phyloP scores from a whole-genome alignment of 2,329 filamentous ascomycete genomes.

The Xylaria sp. region DNA sequence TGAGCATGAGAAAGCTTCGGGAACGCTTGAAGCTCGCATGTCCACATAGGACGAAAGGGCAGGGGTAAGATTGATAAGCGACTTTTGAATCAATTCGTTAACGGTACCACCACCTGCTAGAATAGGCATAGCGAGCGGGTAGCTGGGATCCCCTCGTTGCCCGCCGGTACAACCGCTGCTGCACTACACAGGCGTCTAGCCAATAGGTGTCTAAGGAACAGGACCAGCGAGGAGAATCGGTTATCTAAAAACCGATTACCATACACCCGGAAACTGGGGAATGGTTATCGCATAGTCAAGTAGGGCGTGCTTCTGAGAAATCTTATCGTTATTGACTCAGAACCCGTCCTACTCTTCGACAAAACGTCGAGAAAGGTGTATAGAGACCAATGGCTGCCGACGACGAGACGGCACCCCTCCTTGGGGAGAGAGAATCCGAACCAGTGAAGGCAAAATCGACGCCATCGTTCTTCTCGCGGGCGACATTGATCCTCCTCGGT shows the following conservation, averaged over 20 bases:
- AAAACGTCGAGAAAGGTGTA: neutral
- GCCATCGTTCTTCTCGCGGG: slow-evolving; percentile 29
- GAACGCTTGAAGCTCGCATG: neutral
- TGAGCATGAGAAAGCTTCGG: neutral
- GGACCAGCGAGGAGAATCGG: slow-evolving; percentile 1
- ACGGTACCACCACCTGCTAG: slow-evolving; percentile 22
- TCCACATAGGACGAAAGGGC: neutral
- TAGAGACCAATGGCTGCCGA: slow-evolving; percentile 31
- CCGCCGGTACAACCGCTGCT: neutral
- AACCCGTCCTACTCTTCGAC: neutral
- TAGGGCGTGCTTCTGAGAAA: neutral
- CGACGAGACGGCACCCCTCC: slow-evolving; percentile 42
- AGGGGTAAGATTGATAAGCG: slow-evolving; percentile 25
- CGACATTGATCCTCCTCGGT: slow-evolving; percentile 35
- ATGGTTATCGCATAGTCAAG: neutral
- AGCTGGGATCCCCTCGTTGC: neutral
- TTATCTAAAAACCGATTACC: neutral
- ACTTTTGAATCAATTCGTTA: neutral
- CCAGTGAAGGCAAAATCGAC: slow-evolving; percentile 22
- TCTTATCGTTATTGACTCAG: neutral
- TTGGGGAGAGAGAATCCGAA: slow-evolving; percentile 32
- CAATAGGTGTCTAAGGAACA: neutral
- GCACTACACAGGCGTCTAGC: neutral
- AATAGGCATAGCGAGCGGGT: slow-evolving; percentile 26
- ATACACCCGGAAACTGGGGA: neutral